Evolutionary conservation across 31 red algal genomes (phyloP).

Genomic region (Bonnemaisonia californica): DNA sequence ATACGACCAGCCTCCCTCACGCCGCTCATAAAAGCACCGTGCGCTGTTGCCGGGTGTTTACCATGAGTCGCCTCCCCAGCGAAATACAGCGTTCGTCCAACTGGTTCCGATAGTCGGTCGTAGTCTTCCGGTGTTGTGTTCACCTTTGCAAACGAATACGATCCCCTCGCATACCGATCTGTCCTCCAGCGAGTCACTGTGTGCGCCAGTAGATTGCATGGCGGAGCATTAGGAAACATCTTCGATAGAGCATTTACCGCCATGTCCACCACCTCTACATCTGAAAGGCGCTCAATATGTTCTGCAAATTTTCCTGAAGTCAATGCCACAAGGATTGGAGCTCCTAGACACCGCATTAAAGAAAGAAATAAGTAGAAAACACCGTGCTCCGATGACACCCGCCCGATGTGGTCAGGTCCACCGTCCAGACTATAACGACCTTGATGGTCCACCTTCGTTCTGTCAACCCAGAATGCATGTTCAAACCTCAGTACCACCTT

Average conservation of each 20-base stretch:
- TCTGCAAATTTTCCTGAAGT: slow-evolving; percentile 74
- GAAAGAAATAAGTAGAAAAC: slow-evolving; percentile 84
- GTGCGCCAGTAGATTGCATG: slow-evolving; percentile 46
- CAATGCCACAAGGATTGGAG: slow-evolving; percentile 78
- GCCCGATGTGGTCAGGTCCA: slow-evolving; percentile 70
- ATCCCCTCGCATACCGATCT: slow-evolving; percentile 69
- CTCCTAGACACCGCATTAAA: slow-evolving; percentile 58
- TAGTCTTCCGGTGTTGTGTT: slow-evolving; percentile 72
- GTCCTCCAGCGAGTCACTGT: slow-evolving; percentile 87
- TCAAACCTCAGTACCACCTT: slow-evolving; percentile 83
- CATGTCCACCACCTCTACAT: slow-evolving; percentile 70
- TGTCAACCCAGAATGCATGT: slow-evolving; percentile 65
- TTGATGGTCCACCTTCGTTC: background rate
- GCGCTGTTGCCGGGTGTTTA: slow-evolving; percentile 81
- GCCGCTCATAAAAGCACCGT: slow-evolving; percentile 92
- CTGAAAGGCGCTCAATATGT: slow-evolving; percentile 59
- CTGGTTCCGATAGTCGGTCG: slow-evolving; percentile 50
- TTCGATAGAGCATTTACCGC: slow-evolving; percentile 55
- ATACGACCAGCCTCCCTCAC: slow-evolving; percentile 77
- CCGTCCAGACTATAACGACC: background rate
- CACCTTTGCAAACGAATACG: slow-evolving; percentile 84
- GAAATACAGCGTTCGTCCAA: slow-evolving; percentile 76
- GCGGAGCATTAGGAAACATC: slow-evolving; percentile 53
- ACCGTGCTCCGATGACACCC: slow-evolving; percentile 58
- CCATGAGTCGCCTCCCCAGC: slow-evolving; percentile 93